These are phyloP conservation scores for Tricharina praecox DNA, from an alignment of 495 filamentous ascomycete genomes.

Conservation along the genomic window DNA sequence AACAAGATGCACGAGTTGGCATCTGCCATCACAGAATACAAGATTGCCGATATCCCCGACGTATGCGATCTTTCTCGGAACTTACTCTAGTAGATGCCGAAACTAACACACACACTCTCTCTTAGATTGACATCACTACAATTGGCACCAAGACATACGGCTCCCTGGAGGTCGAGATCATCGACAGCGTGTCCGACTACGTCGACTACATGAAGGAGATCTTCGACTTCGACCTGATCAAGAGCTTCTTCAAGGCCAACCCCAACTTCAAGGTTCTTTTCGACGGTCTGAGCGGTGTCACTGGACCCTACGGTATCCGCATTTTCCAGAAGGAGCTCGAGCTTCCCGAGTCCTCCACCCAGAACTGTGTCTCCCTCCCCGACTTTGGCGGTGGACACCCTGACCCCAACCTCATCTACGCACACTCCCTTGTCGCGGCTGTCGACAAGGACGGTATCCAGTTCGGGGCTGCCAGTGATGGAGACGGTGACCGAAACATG, in stretches of 20 bases:
- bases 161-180: slow-evolving; percentile 76
- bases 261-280: slow-evolving; percentile 93
- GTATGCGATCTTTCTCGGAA: slow-evolving; percentile 12
- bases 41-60: slow-evolving; percentile 70
- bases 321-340: slow-evolving; percentile 92
- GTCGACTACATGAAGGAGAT: slow-evolving; percentile 91
- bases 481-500: slow-evolving; percentile 98
- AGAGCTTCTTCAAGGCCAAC: slow-evolving; percentile 68
- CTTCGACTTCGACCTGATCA: slow-evolving; percentile 93
- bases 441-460: slow-evolving; percentile 84
- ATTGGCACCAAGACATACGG: slow-evolving; percentile 76
- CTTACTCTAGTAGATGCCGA: not conserved
- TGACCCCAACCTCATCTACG: slow-evolving; percentile 96
- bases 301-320: slow-evolving; percentile 80
- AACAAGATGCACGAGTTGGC: slow-evolving; percentile 92
- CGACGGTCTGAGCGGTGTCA: slow-evolving; percentile 85
- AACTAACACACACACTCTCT: slow-evolving; percentile 7
- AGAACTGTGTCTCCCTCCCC: slow-evolving; percentile 81
- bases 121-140: slow-evolving; percentile 51
- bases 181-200: slow-evolving; percentile 84
- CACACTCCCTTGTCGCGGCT: slow-evolving; percentile 80
- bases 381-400: slow-evolving; percentile 96
- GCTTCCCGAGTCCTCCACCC: slow-evolving; percentile 54
- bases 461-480: slow-evolving; percentile 90
- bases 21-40: slow-evolving; percentile 78